Evolutionary conservation across 1,139 yeast genomes (phyloP), one percentile per base, ranked within the genome.

Genomic region (Fermentozyma sake): DNA sequence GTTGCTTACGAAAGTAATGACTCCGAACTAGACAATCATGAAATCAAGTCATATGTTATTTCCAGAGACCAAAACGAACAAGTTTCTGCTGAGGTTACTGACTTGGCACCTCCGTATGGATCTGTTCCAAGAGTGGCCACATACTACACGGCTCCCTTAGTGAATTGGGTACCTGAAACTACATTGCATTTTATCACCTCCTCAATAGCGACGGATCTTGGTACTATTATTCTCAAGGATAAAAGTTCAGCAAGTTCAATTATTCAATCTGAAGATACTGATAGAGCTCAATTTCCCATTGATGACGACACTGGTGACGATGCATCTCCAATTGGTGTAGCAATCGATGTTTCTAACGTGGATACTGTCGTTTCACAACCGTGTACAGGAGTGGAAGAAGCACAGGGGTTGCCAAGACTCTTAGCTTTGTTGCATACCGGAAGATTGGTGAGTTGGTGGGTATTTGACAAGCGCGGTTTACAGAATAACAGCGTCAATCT

Each of bases 211-310:
- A 68, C 80, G 3, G 91, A 82, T 32, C 47, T 81, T 6, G 50
- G 44, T 26, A 55, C 18, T 8, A 8, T 27, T 9, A 14, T 12
- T n/a, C 14, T 27, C 8, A 14, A 14, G n/a, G 18, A 11, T 6
- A 35, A 30, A 18, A 36, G 41, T 39, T 16, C 26, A 4, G 26
- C 76, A 0, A 42, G 79, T 1, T 34, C 67, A 12, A 51, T 68
- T 1, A 13, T 65, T 22, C 76, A 79, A 13, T 52, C 69, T 3
- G 83, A 80, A 41, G 96, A 86, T 45, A 61, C 78, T 4, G 75
- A 74, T 38, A 67, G 83, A 29, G 91, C 95, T 0, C 70, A 72
- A 9, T 61, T 84, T 38, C 95, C 95, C 1, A 60, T 84, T 38
- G 73, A 72, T 46, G 78, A 73, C 10, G 79, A 68, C 2, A 57